These are phyloP conservation scores for Aspergillus arachidicola DNA, from an alignment of 2,329 filamentous ascomycete species.

Conservation along the genomic window DNA sequence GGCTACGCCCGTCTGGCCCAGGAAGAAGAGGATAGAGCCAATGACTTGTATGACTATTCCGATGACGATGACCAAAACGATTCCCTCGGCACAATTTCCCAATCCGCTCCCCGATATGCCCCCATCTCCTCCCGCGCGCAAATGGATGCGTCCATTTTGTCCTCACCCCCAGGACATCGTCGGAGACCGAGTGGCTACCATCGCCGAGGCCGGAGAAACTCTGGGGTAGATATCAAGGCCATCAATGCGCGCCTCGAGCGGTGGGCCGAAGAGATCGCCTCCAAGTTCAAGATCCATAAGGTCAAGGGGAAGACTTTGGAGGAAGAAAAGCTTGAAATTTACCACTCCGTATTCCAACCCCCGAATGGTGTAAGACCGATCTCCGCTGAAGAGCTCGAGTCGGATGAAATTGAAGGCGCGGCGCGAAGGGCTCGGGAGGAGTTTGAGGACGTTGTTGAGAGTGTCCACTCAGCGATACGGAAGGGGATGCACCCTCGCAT, in stretches of 20 bases:
- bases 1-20: slow-evolving; percentile 85
- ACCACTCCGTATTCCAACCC: slow-evolving; percentile 94
- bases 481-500: slow-evolving; percentile 90
- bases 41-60: slow-evolving; percentile 63
- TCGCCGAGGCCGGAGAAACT: slow-evolving; percentile 67
- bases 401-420: slow-evolving; percentile 57
- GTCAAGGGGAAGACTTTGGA: slow-evolving; percentile 73
- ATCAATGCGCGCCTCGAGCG: slow-evolving; percentile 94
- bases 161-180: slow-evolving; percentile 43
- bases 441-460: slow-evolving; percentile 87
- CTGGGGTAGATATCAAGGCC: slow-evolving; percentile 94
- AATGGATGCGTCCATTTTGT: slow-evolving; percentile 47
- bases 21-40: slow-evolving; percentile 63
- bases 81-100: slow-evolving; percentile 57
- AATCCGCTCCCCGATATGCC: slow-evolving; percentile 63
- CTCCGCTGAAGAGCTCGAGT: slow-evolving; percentile 72
- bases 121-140: slow-evolving; percentile 58
- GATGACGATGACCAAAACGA: slow-evolving; percentile 67
- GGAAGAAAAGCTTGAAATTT: slow-evolving; percentile 89
- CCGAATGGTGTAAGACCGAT: slow-evolving; percentile 83
- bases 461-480: slow-evolving; percentile 85
- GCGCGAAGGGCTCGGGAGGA: slow-evolving; percentile 71
- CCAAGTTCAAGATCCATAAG: slow-evolving; percentile 87
- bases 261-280: slow-evolving; percentile 97
- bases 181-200: slow-evolving; percentile 52